Base-by-base conservation (phyloP, 2,329 filamentous ascomycete species). In the Rhynchosporium agropyri region DNA sequence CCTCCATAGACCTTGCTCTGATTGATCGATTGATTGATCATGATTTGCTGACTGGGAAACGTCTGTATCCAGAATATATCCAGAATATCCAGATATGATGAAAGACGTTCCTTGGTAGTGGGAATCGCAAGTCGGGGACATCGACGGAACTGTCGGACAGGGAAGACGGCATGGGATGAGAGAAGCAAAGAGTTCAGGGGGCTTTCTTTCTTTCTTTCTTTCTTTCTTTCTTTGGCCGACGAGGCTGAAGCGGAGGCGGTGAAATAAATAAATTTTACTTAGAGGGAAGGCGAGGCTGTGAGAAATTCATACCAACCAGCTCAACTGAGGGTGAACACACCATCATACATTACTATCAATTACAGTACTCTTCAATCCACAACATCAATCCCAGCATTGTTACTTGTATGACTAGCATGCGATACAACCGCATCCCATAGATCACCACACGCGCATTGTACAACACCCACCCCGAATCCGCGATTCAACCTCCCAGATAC, bases 241-340 rank as follows among this genome's bases (percentile, higher is more conserved):
- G 36, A 54, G 51, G 51, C 51, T 53, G 49, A 7, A 43, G 53
- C 36, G 40, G 40, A 57, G 54, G 54, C 54, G 54, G 54, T 57
- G 40, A 51, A 51, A 7, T 42, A n/a, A 40, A 57, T 53, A 45
- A 61, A 45, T 28, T 43, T 53, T 43, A 36, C 46, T 36, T 58
- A 50, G 53, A 46, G 45, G 54, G 38, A n/a, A 53, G 36, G 42
- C 42, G n/a, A 56, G 50, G 54, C 46, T 62, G 48, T 31, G 53
- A 62, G 45, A 29, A 57, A 57, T 45, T 29, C 45, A 33, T 15
- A 38, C 40, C 26, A 26, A 13, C 28, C 48, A 10, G 31, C 40
- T 36, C 54, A 40, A 56, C 38, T 33, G 9, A 45, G 43, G 54
- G 38, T 46, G 53, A 45, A 56, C 55, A 33, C 10, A 58, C 3